A percentile compares a stretch with the other conserved stretches of the same genome.
Conservation (phyloP, 805 yeast genomes). For the Candida yuanshanica region DNA sequence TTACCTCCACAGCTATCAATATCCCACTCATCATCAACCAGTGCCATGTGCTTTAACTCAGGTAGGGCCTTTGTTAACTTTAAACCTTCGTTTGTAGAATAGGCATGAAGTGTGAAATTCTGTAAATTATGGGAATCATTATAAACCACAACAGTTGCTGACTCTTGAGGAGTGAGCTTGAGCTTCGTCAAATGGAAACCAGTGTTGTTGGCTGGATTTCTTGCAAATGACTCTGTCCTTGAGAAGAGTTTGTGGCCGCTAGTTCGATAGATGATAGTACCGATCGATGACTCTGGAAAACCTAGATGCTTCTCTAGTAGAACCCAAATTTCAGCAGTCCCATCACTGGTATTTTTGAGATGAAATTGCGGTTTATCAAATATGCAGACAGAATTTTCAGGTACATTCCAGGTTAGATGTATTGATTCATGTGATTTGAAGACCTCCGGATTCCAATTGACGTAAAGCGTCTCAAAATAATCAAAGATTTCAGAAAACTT, state of each 20-base stretch:
- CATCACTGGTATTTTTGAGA: conserved; percentile 28
- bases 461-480: conserved; percentile 46
- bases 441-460: conserved; percentile 55
- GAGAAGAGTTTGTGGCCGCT: conserved; percentile 28
- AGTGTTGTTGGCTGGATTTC: conserved; percentile 28
- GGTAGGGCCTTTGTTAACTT: conserved; percentile 28
- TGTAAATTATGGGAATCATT: conserved; percentile 8
- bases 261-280: conserved; percentile 23
- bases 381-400: conserved; percentile 2
- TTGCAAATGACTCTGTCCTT: conserved; percentile 2
- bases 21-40: conserved; percentile 40
- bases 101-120: conserved; percentile 19
- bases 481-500: conserved; percentile 27
- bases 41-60: conserved; percentile 16
- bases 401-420: conserved; percentile 22
- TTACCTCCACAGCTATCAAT: conserved; percentile 46
- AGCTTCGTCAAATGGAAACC: conserved; percentile 34
- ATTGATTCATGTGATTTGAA: conserved; percentile 13
- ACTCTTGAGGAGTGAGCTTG: conserved; percentile 20
- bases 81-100: conserved; percentile 9
- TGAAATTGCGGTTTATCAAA: conserved; percentile 36
- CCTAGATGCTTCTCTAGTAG: conserved; percentile 45
- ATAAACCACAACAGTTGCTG: conserved; percentile 27
- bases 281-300: conserved; percentile 17
- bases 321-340: conserved; percentile 35